These are phyloP conservation scores for Fragilariopsis cylindrus DNA, from an alignment of 108 stramenopile genomes.

Conservation along the genomic window DNA sequence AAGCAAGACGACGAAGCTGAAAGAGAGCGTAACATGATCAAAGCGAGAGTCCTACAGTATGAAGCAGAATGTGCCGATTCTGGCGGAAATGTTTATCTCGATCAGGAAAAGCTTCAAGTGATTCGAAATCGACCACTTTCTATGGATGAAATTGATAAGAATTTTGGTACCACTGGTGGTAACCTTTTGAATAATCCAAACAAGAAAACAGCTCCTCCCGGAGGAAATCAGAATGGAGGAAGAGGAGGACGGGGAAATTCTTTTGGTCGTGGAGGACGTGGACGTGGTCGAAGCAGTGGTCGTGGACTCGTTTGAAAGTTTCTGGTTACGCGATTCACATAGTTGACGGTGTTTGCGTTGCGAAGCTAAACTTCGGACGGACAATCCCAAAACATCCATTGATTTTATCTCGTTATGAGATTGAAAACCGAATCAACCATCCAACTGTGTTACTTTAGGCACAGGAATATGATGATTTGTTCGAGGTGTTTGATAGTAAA, in stretches of 20 bases:
- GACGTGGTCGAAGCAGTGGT: constrained; percentile 12
- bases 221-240: constrained; percentile 10
- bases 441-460: neutral
- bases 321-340: neutral
- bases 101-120: constrained; percentile 79
- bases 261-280: neutral
- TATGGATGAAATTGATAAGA: constrained; percentile 77
- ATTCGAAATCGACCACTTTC: constrained; percentile 81
- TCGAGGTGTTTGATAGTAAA: no score
- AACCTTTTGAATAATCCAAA: constrained; percentile 19
- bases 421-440: neutral
- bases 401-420: constrained; percentile 1
- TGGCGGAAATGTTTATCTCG: constrained; percentile 76
- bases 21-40: constrained; percentile 82
- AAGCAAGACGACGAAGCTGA: constrained; percentile 87
- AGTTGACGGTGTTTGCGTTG: no score
- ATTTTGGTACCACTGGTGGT: constrained; percentile 75
- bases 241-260: constrained; percentile 11
- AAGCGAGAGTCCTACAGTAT: constrained; percentile 82
- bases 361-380: neutral
- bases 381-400: neutral
- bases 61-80: constrained; percentile 82
- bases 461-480: neutral
- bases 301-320: constrained; percentile 16
- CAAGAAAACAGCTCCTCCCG: constrained; percentile 1